Evolutionary conservation across 345 rosid genomes (phyloP), one percentile per base, ranked within the genome.

Genomic region (Dimocarpus longan): DNA sequence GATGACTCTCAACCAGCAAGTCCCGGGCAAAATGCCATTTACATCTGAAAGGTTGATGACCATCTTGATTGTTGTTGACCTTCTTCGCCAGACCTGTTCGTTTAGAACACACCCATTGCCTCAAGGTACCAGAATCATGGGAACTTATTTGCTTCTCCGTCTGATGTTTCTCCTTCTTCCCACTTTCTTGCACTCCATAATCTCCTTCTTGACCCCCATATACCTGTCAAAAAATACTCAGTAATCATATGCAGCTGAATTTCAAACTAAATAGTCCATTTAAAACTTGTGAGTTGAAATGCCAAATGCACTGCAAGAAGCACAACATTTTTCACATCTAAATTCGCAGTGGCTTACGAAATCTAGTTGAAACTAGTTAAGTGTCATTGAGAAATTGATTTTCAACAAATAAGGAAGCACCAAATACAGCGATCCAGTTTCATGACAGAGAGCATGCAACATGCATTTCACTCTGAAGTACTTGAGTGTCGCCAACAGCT

Each of bases 21-120:
- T 90, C 85, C 68, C 37, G 77, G 70, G 87, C 75, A 80, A 84
- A 75, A 87, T 85, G 90, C 84, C 86, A 79, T 50, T 86, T 81
- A 78, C 89, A 78, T 71, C 70, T 78, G 68, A 54, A 78, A 78
- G 89, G 82, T 56, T 84, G 85, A 67, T 77, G 71, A 21, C 74
- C 77, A 65, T 76, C 91, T 81, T 82, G 71, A 73, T 80, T 85
- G 64, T 74, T 74, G 21, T 75, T 74, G 19, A 78, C 68, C 88
- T 89, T 91, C 87, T 88, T 94, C 12, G 87, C 56, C 24, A 86
- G 71, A 81, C 87, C 80, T 32, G 88, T 82, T 85, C 86, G 87
- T 86, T 93, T 91, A 5, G 97, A 86, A 80, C 91, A 79, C 74
- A 85, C 84, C 90, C 97, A 86, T 67, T 84, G 90, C 77, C 86